Conservation (phyloP, 352 stramenopile species). For the Globisporangium cystogenes region DNA sequence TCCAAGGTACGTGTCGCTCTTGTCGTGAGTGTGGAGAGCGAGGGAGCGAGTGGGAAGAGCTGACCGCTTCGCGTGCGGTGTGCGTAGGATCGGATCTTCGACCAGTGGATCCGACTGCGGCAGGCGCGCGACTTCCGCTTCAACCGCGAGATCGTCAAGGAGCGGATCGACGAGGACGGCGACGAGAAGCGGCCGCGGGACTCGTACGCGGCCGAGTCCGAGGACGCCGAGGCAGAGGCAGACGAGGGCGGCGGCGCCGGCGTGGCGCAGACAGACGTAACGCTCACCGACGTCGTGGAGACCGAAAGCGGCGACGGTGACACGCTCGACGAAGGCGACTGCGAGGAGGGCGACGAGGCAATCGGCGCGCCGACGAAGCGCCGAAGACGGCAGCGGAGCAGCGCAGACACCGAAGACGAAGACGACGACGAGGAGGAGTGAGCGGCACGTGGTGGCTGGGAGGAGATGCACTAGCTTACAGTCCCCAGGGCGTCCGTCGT, state of each 20-base stretch:
- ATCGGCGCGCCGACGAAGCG: conserved; percentile 1
- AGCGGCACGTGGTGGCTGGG: background rate
- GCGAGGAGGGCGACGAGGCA: background rate
- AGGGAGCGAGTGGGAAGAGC: too few relatives aligned
- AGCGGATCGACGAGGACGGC: conserved; percentile 16
- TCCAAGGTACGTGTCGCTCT: conserved; percentile 25
- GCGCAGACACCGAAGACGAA: background rate
- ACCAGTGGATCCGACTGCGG: conserved; percentile 39
- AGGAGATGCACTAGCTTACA: conserved; percentile 3
- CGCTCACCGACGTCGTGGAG: conserved; percentile 7
- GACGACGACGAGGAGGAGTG: conserved; percentile 4
- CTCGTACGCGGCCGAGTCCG: conserved; percentile 10
- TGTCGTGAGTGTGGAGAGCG: background rate
- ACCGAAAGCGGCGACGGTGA: conserved; percentile 12
- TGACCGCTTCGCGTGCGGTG: background rate
- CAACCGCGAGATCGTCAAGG: conserved; percentile 30
- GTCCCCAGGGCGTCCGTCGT: background rate
- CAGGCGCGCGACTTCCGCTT: conserved; percentile 50
- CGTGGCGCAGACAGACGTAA: conserved; percentile 2
- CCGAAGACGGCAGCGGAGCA: background rate
- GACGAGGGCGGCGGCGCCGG: conserved; percentile 7
- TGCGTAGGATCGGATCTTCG: conserved; percentile 34
- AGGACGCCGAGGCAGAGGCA: conserved; percentile 9
- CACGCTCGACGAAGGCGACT: conserved; percentile 6
- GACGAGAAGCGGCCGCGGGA: conserved; percentile 12